These are phyloP conservation scores for Capronia epimyces DNA, from an alignment of 2,329 filamentous ascomycete species.

Conservation along the genomic window DNA sequence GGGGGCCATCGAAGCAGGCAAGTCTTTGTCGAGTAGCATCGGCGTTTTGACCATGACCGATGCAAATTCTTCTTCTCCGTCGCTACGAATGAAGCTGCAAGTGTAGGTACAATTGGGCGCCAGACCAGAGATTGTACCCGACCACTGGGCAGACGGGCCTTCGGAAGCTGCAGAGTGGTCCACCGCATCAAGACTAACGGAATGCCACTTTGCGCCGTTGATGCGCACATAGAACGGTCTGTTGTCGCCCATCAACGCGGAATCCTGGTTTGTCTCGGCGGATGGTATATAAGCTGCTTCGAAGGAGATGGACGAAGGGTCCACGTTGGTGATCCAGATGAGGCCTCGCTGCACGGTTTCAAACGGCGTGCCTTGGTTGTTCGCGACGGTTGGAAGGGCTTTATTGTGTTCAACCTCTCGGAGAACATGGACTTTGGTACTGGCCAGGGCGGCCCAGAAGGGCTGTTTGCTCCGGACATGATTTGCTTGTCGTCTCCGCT, in stretches of 20 bases:
- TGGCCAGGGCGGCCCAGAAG: slow-evolving; percentile 88
- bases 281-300: slow-evolving; percentile 40
- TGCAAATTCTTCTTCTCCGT: slow-evolving; percentile 54
- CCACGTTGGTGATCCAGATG: slow-evolving; percentile 45
- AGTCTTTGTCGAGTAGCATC: slow-evolving; percentile 53
- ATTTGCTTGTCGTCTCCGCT: slow-evolving; percentile 83
- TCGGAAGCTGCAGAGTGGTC: slow-evolving; percentile 42
- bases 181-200: slow-evolving; percentile 50
- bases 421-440: slow-evolving; percentile 92
- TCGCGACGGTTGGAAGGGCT: slow-evolving; percentile 28
- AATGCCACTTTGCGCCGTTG: slow-evolving; percentile 61
- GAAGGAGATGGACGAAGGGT: slow-evolving; percentile 45
- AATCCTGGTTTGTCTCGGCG: slow-evolving; percentile 31
- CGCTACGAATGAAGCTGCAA: slow-evolving; percentile 56
- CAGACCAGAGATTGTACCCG: slow-evolving; percentile 60
- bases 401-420: slow-evolving; percentile 81
- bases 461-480: slow-evolving; percentile 87
- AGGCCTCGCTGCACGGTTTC: slow-evolving; percentile 39
- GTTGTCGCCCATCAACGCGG: slow-evolving; percentile 32
- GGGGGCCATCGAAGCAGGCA: slow-evolving; percentile 45
- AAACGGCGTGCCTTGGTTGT: slow-evolving; percentile 20
- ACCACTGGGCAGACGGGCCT: slow-evolving; percentile 47
- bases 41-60: slow-evolving; percentile 59
- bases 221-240: slow-evolving; percentile 62
- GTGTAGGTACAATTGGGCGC: slow-evolving; percentile 60